Conservation (phyloP, 2,329 filamentous ascomycete genomes). For the Aureobasidium sp. region DNA sequence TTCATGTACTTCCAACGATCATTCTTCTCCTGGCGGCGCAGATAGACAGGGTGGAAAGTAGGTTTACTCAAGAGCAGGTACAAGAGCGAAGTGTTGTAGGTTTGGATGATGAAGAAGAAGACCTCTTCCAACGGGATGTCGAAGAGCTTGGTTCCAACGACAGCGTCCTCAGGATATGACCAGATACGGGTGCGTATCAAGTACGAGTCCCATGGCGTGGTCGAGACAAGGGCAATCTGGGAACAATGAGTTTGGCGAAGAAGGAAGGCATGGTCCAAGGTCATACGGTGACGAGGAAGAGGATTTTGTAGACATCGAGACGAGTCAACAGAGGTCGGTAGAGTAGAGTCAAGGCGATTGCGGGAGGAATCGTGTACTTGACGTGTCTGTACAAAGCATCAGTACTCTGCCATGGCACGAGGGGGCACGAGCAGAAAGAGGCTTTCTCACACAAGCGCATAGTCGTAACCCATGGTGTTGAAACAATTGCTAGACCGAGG, state of each 20-base stretch:
- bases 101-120: constrained; percentile 71
- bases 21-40: constrained; percentile 34
- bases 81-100: constrained; percentile 60
- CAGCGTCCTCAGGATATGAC: constrained; percentile 59
- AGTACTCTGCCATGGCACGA: neutral
- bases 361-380: constrained; percentile 58
- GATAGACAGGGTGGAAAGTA: constrained; percentile 46
- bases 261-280: neutral
- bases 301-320: constrained; percentile 54
- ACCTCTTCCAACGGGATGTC: constrained; percentile 63
- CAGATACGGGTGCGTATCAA: constrained; percentile 59
- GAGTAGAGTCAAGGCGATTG: constrained; percentile 48
- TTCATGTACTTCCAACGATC: constrained; percentile 34
- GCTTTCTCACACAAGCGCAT: constrained; percentile 51
- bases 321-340: constrained; percentile 53
- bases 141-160: constrained; percentile 53
- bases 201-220: constrained; percentile 70
- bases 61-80: constrained; percentile 61
- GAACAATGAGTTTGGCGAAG: neutral
- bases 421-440: neutral
- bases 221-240: constrained; percentile 55
- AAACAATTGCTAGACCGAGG: neutral
- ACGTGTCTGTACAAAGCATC: constrained; percentile 42
- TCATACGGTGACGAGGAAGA: constrained; percentile 44
- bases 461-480: constrained; percentile 49